phyloP scores from a whole-genome alignment of 352 stramenopile genomes.

The Pythium aristosporum region DNA sequence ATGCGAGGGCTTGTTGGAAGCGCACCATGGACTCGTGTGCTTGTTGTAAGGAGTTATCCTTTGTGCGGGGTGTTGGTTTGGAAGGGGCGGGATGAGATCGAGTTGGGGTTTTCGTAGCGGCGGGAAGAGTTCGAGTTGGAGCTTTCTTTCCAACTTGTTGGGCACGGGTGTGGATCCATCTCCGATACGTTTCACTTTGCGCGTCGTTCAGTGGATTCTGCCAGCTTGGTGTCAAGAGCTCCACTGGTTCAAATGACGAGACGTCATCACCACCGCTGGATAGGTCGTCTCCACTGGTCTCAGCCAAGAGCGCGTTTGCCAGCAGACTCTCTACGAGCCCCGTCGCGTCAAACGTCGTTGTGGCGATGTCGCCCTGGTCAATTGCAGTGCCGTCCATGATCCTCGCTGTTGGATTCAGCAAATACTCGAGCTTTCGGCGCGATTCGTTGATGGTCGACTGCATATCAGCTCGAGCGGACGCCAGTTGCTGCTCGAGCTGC shows the following conservation, averaged over 20 bases:
- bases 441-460: conserved; percentile 30
- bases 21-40: conserved; percentile 48
- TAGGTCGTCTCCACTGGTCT: background rate
- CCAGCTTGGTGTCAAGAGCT: conserved; percentile 3
- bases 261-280: background rate
- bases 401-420: conserved; percentile 8
- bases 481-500: conserved; percentile 27
- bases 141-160: background rate
- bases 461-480: conserved; percentile 19
- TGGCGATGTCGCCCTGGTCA: background rate
- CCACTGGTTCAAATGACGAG: background rate
- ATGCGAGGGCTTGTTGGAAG: conserved; percentile 39
- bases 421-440: conserved; percentile 13
- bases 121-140: background rate
- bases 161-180: conserved; percentile 10
- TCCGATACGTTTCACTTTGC: conserved; percentile 21
- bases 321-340: conserved; percentile 13
- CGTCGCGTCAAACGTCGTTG: conserved; percentile 3
- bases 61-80: conserved; percentile 4
- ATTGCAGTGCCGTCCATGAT: background rate
- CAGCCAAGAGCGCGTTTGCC: conserved; percentile 6
- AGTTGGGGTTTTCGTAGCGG: background rate
- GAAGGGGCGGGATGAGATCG: background rate
- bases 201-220: background rate
- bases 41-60: conserved; percentile 21